phyloP scores from a whole-genome alignment of 2,329 filamentous ascomycete species.

The Teratosphaeria zuluensis region DNA sequence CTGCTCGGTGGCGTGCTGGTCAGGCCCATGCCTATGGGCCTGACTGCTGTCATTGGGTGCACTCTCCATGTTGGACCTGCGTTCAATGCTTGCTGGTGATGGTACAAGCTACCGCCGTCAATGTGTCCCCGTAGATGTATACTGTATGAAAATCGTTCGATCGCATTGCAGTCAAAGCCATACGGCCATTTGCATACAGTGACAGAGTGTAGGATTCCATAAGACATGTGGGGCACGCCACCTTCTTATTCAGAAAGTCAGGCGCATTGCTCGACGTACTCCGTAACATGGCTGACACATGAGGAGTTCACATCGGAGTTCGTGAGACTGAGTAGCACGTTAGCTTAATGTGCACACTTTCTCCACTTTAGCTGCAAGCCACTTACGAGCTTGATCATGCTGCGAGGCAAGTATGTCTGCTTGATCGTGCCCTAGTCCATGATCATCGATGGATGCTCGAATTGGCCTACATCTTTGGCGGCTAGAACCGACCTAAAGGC shows the following conservation, averaged over 20 bases:
- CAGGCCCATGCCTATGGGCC: not conserved
- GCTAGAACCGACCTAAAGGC: not conserved
- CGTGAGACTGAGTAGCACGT: not conserved
- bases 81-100: not conserved
- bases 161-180: no score
- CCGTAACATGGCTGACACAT: not conserved
- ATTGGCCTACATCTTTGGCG: not conserved
- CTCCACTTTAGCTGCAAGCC: not conserved
- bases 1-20: not conserved
- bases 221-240: not conserved
- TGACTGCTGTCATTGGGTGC: not conserved
- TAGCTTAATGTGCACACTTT: not conserved
- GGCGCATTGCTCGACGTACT: not conserved
- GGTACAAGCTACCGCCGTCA: not conserved
- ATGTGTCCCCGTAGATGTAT: no score
- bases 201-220: no score
- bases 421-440: not conserved
- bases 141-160: no score
- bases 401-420: not conserved
- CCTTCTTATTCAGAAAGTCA: not conserved
- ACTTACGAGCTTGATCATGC: not conserved
- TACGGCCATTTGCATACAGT: no score
- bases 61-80: not conserved
- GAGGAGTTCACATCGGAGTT: not conserved
- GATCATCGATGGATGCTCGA: not conserved